Evolutionary conservation across 768 basidiomycete species (phyloP).

Genomic region (Boletus vermiculosoides): DNA sequence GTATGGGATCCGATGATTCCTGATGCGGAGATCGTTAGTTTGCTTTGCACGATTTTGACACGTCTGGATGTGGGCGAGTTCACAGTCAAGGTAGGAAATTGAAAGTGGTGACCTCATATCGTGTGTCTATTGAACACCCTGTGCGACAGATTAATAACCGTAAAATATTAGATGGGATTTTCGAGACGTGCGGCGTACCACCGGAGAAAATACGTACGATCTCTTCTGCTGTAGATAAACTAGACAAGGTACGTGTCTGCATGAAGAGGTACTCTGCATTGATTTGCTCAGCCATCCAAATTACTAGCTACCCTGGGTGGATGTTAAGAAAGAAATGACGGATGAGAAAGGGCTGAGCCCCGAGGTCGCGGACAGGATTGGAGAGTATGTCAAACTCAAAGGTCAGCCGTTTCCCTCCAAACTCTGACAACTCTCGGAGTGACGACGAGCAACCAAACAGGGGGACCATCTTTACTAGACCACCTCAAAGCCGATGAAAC

Average conservation of each 20-base stretch:
- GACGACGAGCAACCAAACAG: conserved; percentile 37
- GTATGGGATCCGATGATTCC: conserved; percentile 96
- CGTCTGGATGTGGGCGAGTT: conserved; percentile 91
- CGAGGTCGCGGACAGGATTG: conserved; percentile 86
- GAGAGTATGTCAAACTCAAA: conserved; percentile 95
- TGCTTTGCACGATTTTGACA: conserved; percentile 78
- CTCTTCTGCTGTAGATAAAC: conserved; percentile 95
- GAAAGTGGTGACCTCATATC: neutral
- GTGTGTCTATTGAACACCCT: neutral
- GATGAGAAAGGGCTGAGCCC: conserved; percentile 88
- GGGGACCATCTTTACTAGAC: conserved; percentile 74
- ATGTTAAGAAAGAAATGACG: conserved; percentile 96
- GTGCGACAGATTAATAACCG: conserved; percentile 83
- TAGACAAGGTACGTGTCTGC: conserved; percentile 75
- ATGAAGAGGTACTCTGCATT: neutral
- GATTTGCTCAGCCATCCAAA: neutral
- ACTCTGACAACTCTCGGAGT: neutral
- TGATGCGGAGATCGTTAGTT: conserved; percentile 85
- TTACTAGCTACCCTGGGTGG: conserved; percentile 75
- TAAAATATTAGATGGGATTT: conserved; percentile 95
- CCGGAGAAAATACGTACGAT: conserved; percentile 86
- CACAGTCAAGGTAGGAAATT: conserved; percentile 74
- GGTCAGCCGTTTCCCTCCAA: conserved; percentile 44
- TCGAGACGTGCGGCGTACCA: conserved; percentile 94
- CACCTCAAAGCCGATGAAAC: conserved; percentile 60